Conservation (phyloP, 2,329 filamentous ascomycete species). For the Diaporthe capsici region DNA sequence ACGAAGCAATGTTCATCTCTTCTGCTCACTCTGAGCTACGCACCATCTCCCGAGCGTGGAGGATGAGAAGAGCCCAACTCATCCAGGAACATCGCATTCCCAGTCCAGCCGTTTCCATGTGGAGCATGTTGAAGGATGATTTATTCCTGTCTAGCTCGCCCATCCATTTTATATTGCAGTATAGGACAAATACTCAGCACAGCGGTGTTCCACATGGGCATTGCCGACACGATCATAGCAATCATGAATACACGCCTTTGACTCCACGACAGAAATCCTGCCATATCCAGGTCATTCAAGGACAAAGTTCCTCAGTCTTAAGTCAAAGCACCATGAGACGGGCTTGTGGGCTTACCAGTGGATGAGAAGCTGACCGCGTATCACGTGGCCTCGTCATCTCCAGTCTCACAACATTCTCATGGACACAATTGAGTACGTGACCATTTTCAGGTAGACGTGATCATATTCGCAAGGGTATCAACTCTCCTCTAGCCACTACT, state of each 20-base stretch:
- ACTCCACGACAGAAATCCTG: background rate
- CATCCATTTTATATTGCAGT: no score
- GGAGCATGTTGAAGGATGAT: background rate
- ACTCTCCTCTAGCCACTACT: constrained; percentile 33
- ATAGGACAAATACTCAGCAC: no score
- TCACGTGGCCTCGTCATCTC: background rate
- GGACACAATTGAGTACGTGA: no score
- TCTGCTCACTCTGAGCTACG: no score
- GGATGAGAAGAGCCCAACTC: no score
- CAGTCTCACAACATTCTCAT: no score
- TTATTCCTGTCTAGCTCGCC: background rate
- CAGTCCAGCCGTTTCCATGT: background rate
- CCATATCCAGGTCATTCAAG: background rate
- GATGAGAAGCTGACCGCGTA: background rate
- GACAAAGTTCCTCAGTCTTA: background rate
- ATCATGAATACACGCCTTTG: background rate
- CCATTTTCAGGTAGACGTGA: constrained; percentile 12
- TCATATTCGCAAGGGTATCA: constrained; percentile 34
- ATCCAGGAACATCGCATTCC: background rate
- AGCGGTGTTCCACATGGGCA: background rate
- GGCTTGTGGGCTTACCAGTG: background rate
- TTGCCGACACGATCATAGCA: background rate
- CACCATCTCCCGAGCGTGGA: background rate
- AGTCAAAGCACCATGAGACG: background rate
- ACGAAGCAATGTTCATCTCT: background rate